A percentile compares a stretch with the other conserved stretches of the same genome.
phyloP scores from a whole-genome alignment of 192 early-diverging fungal species.

The Coemansia sp. region DNA sequence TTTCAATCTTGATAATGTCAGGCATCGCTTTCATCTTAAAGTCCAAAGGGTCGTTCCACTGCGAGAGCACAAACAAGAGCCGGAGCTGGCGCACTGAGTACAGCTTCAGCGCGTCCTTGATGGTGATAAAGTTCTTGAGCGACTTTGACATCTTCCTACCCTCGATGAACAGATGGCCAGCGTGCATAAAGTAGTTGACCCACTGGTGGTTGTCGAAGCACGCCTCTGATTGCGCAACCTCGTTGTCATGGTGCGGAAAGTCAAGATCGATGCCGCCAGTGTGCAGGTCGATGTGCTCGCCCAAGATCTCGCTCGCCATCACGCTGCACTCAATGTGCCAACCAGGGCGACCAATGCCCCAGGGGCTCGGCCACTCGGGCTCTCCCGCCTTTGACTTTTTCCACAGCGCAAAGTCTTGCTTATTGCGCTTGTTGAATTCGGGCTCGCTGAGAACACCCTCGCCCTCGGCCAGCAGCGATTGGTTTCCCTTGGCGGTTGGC shows the following conservation, averaged over 20 bases:
- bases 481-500: slow-evolving; percentile 84
- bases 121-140: slow-evolving; percentile 97
- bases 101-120: slow-evolving; percentile 82
- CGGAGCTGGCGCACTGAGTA: slow-evolving; percentile 85
- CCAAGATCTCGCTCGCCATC: slow-evolving; percentile 93
- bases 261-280: slow-evolving; percentile 93
- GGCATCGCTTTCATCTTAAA: slow-evolving; percentile 75
- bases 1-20: slow-evolving; percentile 78
- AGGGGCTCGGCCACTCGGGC: slow-evolving; percentile 90
- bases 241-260: slow-evolving; percentile 99
- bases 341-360: slow-evolving; percentile 92
- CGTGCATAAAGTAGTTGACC: slow-evolving; percentile 99
- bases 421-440: slow-evolving; percentile 64
- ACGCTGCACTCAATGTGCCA: slow-evolving; percentile 99
- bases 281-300: slow-evolving; percentile 90
- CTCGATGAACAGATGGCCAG: slow-evolving; percentile 93
- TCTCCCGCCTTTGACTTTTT: slow-evolving; percentile 93
- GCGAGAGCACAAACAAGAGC: slow-evolving; percentile 83
- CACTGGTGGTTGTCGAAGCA: slow-evolving; percentile 89
- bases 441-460: slow-evolving; percentile 82
- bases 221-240: slow-evolving; percentile 94
- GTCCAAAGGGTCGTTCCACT: slow-evolving; percentile 87
- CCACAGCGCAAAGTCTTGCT: slow-evolving; percentile 96
- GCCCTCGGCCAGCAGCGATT: slow-evolving; percentile 75
- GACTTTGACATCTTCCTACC: slow-evolving; percentile 98